A percentile compares a stretch with the other conserved stretches of the same genome.
These are phyloP conservation scores for Tilletia walkeri DNA, from an alignment of 1,284 basidiomycete genomes.

Conservation along the genomic window DNA sequence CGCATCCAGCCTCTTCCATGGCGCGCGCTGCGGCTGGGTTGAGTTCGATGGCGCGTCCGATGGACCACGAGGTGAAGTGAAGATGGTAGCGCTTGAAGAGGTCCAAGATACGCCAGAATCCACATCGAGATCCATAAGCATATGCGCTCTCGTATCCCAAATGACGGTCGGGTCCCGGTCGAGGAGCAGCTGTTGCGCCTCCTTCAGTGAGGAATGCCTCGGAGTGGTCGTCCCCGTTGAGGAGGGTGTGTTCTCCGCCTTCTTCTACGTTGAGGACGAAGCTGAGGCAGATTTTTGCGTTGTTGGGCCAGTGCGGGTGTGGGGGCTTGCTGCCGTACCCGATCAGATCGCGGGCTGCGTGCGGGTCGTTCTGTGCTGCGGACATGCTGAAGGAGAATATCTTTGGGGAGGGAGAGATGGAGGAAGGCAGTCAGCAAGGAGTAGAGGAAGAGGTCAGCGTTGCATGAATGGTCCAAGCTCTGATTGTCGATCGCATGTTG, in stretches of 20 bases:
- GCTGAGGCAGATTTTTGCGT: constrained; percentile 55
- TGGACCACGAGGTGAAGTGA: constrained; percentile 54
- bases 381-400: background rate
- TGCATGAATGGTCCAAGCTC: too few species aligned
- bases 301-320: constrained; percentile 56
- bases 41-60: constrained; percentile 55
- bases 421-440: too few species aligned
- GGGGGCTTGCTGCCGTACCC: constrained; percentile 56
- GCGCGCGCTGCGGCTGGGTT: constrained; percentile 53
- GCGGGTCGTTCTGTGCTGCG: constrained; percentile 42
- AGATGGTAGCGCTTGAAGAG: constrained; percentile 53
- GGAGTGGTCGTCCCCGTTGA: constrained; percentile 50
- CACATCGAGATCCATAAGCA: constrained; percentile 57
- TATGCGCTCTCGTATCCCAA: constrained; percentile 56
- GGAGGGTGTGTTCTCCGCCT: constrained; percentile 54
- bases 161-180: constrained; percentile 41
- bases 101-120: constrained; percentile 56
- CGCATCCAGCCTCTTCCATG: constrained; percentile 54
- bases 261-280: constrained; percentile 58
- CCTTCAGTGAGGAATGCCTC: constrained; percentile 55
- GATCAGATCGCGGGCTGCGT: constrained; percentile 41
- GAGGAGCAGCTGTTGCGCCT: constrained; percentile 39
- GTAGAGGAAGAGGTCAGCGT: too few species aligned
- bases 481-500: too few species aligned
- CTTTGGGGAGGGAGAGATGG: too few species aligned